Evolutionary conservation across 192 early-diverging fungal species (phyloP), one percentile per base, ranked within the genome.

Genomic region (Coemansia sp.): DNA sequence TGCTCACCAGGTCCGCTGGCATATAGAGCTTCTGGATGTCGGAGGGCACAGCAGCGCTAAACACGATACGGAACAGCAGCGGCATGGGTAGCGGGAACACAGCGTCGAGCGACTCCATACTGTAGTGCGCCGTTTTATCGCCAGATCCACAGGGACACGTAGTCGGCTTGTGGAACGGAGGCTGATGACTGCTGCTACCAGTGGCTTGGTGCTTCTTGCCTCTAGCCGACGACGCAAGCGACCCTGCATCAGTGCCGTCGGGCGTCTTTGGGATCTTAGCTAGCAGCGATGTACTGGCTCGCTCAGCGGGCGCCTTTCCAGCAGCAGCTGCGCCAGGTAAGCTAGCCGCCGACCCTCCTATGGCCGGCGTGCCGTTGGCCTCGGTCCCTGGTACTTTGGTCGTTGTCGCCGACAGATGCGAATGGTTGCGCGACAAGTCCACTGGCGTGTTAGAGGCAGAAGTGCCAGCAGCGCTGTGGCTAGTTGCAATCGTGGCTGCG

Each of bases 81-180:
- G 83, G 83, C 36, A 85, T 67, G 34, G 83, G 70, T 29, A 85
- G 63, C 3, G 83, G 83, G 22, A 85, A 85, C n/a, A 68, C 63
- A 0, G 75, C 75, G 24, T 85, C 83, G n/a, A 85, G 64, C 0
- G 78, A 75, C 54, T 80, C 83, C n/a, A 42, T 47, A 1, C 29
- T 60, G 44, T 85, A 80, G 67, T 85, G 83, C 24, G 71, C 72
- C 1, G 77, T 47, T 18, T 55, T 55, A 1, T 70, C 68, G 65
- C 43, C 43, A 46, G 67, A 43, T 0, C 81, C 81, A 20, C 83
- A 85, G 4, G 69, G 63, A 20, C 83, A 85, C 36, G 63, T 70
- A 11, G 83, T 85, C 10, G 83, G 83, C 38, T 36, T 44, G 54
- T 85, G 83, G 33, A 85, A 61, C 7, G 34, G 63, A 18, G 54